Evolutionary conservation across 768 basidiomycete species (phyloP).

Genomic region (Gyrodon lividus): DNA sequence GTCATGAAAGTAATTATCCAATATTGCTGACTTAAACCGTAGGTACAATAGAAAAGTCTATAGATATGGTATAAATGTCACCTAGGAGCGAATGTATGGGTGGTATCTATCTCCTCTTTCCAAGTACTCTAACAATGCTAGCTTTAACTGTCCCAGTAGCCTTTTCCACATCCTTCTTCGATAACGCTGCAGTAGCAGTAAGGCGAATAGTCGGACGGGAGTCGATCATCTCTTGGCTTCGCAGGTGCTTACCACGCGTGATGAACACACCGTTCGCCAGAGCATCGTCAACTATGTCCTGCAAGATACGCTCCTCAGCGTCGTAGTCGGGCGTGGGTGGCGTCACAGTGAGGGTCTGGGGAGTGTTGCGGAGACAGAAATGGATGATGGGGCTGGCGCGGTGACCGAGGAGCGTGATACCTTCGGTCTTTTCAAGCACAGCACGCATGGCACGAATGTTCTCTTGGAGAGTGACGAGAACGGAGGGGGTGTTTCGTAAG

Average conservation of each 20-base stretch:
- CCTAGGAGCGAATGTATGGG: background rate
- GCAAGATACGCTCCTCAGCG: slow-evolving; percentile 75
- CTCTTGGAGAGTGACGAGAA: slow-evolving; percentile 75
- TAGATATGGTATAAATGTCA: slow-evolving; percentile 33
- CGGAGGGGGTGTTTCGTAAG: slow-evolving; percentile 70
- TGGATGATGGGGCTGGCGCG: slow-evolving; percentile 87
- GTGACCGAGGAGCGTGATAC: slow-evolving; percentile 84
- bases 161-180: slow-evolving; percentile 91
- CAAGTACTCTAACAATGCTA: slow-evolving; percentile 71
- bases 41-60: slow-evolving; percentile 18
- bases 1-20: slow-evolving; percentile 8
- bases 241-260: slow-evolving; percentile 79
- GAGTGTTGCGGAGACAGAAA: slow-evolving; percentile 54
- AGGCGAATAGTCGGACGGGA: slow-evolving; percentile 81
- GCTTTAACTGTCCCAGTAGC: slow-evolving; percentile 72
- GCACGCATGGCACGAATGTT: slow-evolving; percentile 78
- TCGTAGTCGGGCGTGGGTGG: slow-evolving; percentile 47
- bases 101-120: slow-evolving; percentile 45
- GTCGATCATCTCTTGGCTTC: slow-evolving; percentile 82
- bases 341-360: slow-evolving; percentile 20
- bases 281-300: slow-evolving; percentile 90
- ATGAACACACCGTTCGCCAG: slow-evolving; percentile 80
- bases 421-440: slow-evolving; percentile 76
- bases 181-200: slow-evolving; percentile 74
- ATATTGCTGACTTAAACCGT: slow-evolving; percentile 1